Evolutionary conservation across 1,139 yeast species (phyloP).

Genomic region (Torulaspora globosa): DNA sequence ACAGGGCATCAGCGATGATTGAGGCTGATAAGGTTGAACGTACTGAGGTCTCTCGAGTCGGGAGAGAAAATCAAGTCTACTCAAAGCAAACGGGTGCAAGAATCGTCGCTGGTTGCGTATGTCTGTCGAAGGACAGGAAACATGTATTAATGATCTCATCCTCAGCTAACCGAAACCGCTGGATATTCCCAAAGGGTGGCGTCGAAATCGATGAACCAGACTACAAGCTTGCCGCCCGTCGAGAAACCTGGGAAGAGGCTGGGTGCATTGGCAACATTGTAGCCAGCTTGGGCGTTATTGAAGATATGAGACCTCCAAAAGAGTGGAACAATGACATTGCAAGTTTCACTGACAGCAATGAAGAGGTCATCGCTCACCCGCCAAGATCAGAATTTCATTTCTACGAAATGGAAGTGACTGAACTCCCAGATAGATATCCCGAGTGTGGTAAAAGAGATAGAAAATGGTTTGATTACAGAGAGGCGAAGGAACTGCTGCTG

Average conservation of each 20-base stretch:
- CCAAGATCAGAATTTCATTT: conserved; percentile 83
- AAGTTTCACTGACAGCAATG: conserved; percentile 22
- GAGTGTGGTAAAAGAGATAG: conserved; percentile 59
- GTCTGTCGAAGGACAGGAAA: conserved; percentile 53
- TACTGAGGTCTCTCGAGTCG: conserved; percentile 32
- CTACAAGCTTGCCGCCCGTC: conserved; percentile 50
- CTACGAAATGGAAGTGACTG: conserved; percentile 63
- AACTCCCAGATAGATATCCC: conserved; percentile 66
- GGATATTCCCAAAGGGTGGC: conserved; percentile 97
- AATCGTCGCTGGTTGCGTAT: conserved; percentile 83
- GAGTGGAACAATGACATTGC: conserved; percentile 44
- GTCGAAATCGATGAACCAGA: conserved; percentile 79
- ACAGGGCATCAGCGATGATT: background rate
- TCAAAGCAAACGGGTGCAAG: conserved; percentile 64
- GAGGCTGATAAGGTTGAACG: conserved; percentile 17
- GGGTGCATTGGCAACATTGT: conserved; percentile 70
- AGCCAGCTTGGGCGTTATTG: conserved; percentile 56
- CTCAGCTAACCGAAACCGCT: conserved; percentile 56
- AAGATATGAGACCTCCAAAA: conserved; percentile 64
- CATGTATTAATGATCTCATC: conserved; percentile 77
- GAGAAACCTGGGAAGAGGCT: conserved; percentile 99
- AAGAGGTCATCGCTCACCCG: conserved; percentile 33
- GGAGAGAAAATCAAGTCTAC: conserved; percentile 44
- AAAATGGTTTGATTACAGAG: conserved; percentile 69
- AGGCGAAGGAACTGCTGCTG: conserved; percentile 62